Evolutionary conservation across 768 basidiomycete species (phyloP).

Genomic region (Neoboletus brunneissimus): DNA sequence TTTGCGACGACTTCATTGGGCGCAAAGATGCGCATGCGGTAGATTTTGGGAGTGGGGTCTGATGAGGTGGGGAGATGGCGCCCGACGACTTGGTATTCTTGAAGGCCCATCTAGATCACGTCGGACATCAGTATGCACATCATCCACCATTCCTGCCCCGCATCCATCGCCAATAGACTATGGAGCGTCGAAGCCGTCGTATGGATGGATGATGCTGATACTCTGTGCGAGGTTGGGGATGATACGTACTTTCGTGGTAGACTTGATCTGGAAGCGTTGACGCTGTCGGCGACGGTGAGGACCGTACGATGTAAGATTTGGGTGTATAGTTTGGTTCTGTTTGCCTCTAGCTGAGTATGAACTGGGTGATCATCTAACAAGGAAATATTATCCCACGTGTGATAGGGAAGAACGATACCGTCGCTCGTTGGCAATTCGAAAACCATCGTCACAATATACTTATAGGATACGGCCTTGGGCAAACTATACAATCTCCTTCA

Average conservation of each 20-base stretch:
- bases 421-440: too few relatives aligned
- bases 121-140: conserved; percentile 9
- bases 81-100: conserved; percentile 96
- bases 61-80: conserved; percentile 93
- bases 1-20: conserved; percentile 99
- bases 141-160: conserved; percentile 13
- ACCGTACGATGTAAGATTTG: not conserved
- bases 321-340: conserved; percentile 27
- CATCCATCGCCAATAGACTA: conserved; percentile 33
- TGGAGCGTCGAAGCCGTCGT: too few relatives aligned
- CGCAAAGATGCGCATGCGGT: conserved; percentile 99
- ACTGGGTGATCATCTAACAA: not conserved
- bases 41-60: conserved; percentile 96
- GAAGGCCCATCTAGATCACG: conserved; percentile 63
- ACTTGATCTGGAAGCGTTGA: conserved; percentile 27
- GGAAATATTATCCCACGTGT: not conserved
- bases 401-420: too few relatives aligned
- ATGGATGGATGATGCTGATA: not conserved
- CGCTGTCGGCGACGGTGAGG: conserved; percentile 28
- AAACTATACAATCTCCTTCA: too few relatives aligned
- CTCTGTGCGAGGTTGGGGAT: not conserved
- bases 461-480: too few relatives aligned
- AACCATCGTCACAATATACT: too few relatives aligned
- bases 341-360: conserved; percentile 19
- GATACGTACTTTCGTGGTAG: conserved; percentile 29